Evolutionary conservation across 495 filamentous ascomycete genomes (phyloP).

Genomic region (Hypoxylon cercidicola): DNA sequence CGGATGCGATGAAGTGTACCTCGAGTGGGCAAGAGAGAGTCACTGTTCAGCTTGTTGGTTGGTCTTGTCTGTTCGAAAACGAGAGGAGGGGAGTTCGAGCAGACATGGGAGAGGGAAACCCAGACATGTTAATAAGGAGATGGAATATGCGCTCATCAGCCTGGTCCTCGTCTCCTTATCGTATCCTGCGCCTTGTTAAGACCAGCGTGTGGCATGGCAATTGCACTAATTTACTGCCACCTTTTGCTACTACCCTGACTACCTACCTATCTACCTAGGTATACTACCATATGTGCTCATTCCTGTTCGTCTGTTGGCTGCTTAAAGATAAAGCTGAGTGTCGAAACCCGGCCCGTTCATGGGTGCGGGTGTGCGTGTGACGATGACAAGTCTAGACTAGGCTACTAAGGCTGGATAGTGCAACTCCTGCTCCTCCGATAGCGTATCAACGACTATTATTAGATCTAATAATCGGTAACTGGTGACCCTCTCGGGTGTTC

Average conservation of each 20-base stretch:
- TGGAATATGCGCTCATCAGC: conserved; percentile 1
- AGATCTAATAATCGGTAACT: conserved; percentile 28
- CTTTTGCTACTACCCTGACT: not conserved
- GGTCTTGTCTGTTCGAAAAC: conserved; percentile 13
- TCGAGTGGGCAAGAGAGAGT: too few relatives aligned
- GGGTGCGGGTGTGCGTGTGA: conserved; percentile 33
- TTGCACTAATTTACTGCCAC: conserved; percentile 29
- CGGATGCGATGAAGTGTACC: conserved; percentile 6
- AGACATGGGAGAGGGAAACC: conserved; percentile 11
- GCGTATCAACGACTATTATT: conserved; percentile 27
- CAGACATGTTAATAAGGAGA: conserved; percentile 17
- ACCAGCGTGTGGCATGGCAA: conserved; percentile 29
- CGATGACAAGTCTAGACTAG: conserved; percentile 19
- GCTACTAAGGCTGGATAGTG: conserved; percentile 10
- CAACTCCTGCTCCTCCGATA: conserved; percentile 25
- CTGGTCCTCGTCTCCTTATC: conserved; percentile 13
- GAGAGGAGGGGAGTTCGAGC: conserved; percentile 3
- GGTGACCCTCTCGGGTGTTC: conserved; percentile 8
- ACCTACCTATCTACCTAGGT: conserved; percentile 10
- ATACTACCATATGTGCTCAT: conserved; percentile 21
- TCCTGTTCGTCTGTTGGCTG: conserved; percentile 18
- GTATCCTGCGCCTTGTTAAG: conserved; percentile 11
- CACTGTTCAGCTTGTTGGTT: not conserved
- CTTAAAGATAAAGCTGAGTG: conserved; percentile 27
- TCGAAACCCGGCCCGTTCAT: conserved; percentile 16